A percentile compares a stretch with the other conserved stretches of the same genome.
Evolutionary conservation across 352 stramenopile genomes (phyloP).

Genomic region (Phytophthora lateralis): DNA sequence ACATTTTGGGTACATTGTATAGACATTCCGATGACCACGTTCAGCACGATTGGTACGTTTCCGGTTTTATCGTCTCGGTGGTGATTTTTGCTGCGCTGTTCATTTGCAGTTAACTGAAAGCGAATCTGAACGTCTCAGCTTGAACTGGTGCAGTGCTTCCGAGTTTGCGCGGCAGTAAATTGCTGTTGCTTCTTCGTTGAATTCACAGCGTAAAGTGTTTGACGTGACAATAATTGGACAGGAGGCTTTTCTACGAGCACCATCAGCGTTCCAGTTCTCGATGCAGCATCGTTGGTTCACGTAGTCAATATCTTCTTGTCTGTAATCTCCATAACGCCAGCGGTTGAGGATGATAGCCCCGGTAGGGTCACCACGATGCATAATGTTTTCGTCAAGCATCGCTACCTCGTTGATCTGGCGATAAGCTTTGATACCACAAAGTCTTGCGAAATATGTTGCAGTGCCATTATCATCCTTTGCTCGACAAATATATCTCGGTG

Average conservation of each 20-base stretch:
- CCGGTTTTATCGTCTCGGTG: slow-evolving; percentile 9
- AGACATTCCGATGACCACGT: slow-evolving; percentile 1
- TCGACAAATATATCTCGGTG: neutral
- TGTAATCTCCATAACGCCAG: neutral
- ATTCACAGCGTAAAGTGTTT: neutral
- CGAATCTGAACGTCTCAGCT: neutral
- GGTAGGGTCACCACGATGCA: neutral
- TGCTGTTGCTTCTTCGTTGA: neutral
- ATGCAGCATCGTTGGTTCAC: neutral
- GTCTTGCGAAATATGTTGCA: neutral
- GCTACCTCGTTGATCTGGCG: neutral
- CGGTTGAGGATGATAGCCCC: neutral
- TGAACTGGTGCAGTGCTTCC: neutral
- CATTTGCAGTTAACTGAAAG: neutral
- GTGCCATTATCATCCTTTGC: neutral
- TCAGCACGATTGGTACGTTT: slow-evolving; percentile 2
- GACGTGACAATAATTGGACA: neutral
- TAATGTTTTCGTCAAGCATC: neutral
- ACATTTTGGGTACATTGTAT: slow-evolving; percentile 13
- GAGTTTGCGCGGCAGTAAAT: neutral
- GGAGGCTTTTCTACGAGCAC: neutral
- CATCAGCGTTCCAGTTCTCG: neutral
- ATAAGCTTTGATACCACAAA: neutral
- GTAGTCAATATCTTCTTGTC: neutral
- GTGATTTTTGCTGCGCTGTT: neutral